Base-by-base conservation (phyloP, 1,139 yeast species). In the Candida sanyaensis region DNA sequence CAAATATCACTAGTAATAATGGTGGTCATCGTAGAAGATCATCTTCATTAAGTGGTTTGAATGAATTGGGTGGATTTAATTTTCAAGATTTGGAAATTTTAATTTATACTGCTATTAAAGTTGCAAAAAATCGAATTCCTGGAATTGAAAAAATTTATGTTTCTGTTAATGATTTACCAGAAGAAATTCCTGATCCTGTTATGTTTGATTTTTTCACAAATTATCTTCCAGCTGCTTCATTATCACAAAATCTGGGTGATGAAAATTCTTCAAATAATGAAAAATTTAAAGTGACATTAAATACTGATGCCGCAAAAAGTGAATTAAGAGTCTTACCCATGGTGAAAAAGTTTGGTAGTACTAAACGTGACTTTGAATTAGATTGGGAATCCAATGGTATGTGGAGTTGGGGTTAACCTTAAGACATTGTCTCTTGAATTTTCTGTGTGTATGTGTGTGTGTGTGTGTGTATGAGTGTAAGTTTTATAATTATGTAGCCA, bases 1-100 rank as follows among this genome's bases (percentile, higher is more conserved):
- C 43, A 28, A 7, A 12, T 11, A n/a, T 24, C 10, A 10, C 30
- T 21, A 3, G 21, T 17, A 17, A 17, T 17, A 58, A 44, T 29
- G 56, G 51, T 36, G 56, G 52, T 31, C 44, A 41, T 4, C 60
- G 68, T 44, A 65, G 76, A 43, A 57, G 76, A 39, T 66, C 72
- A 5, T 68, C 75, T 21, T 71, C 77, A 29, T 68, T 71, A 46
- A 63, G 72, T 9, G 72, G 74, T 3, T 52, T 73, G 38, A 71
- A 71, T 54, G 78, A 73, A 9, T 60, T 72, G 50, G 77, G 76
- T 21, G 77, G 76, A 1, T 63, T 60, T 54, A 73, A 73, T 48
- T 73, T 73, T 61, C 75, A 72, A 49, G 78, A 73, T 53, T 64
- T 72, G 50, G 76, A 71, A 51, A 56, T 73, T 30, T 61, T 74